Conservation (phyloP, 129 eudicot species). For the Cynara cardunculus region DNA sequence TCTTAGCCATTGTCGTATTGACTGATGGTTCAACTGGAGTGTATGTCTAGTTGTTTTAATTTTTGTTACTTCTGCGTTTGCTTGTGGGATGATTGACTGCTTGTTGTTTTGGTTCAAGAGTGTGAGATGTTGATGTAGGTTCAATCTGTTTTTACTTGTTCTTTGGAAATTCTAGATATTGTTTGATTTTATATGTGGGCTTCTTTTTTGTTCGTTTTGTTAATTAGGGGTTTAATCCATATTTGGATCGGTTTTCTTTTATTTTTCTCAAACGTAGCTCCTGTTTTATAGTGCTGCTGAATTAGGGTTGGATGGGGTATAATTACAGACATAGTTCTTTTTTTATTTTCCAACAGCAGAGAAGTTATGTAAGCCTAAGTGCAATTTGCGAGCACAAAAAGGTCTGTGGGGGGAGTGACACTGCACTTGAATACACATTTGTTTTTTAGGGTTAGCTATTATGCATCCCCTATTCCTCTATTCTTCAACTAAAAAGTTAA, state of each 20-base stretch:
- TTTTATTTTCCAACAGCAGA: background rate
- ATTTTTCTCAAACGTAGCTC: background rate
- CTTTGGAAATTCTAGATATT: background rate
- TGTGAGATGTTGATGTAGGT: background rate
- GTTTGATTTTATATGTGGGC: constrained; percentile 3
- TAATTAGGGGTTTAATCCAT: constrained; percentile 15
- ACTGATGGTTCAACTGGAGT: background rate
- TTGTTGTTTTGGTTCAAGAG: background rate
- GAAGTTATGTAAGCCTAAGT: background rate
- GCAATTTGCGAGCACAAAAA: background rate
- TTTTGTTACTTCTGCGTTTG: background rate
- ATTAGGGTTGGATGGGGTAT: background rate
- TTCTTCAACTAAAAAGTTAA: no score
- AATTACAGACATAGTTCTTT: background rate
- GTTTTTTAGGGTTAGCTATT: no score
- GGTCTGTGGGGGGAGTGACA: no score
- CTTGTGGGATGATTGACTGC: background rate
- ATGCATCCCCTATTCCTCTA: no score
- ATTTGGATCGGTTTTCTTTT: background rate
- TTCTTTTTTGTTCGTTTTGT: background rate
- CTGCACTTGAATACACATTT: no score
- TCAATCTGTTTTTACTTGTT: background rate
- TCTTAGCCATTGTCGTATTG: background rate
- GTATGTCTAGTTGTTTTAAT: background rate
- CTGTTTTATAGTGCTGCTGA: background rate